These are phyloP conservation scores for Jacaranda mimosifolia DNA, from an alignment of 257 asterid species.

Conservation along the genomic window DNA sequence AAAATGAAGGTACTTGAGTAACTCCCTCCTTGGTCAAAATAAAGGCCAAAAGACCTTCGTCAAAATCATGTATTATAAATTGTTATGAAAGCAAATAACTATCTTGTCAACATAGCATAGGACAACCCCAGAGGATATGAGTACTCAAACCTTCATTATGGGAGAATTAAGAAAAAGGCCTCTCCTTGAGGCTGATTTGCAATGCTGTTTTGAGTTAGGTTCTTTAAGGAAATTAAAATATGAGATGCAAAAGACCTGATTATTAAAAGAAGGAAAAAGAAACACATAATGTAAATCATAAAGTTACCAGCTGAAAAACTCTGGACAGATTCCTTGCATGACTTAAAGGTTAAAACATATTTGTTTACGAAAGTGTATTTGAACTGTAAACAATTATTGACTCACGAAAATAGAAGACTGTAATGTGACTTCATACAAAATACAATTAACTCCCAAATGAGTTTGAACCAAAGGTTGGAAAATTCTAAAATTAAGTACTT, in stretches of 20 bases:
- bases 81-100: neutral
- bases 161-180: neutral
- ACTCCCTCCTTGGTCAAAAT: neutral
- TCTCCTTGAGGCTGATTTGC: slow-evolving; percentile 3
- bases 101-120: neutral
- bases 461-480: neutral
- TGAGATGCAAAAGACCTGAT: neutral
- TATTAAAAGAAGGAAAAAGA: neutral
- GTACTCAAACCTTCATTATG: neutral
- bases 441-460: neutral
- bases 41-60: neutral
- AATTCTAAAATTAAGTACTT: neutral
- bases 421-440: neutral
- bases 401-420: slow-evolving; percentile 9
- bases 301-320: neutral
- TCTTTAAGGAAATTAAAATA: neutral
- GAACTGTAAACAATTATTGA: neutral
- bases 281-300: neutral
- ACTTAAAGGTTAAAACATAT: neutral
- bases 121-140: slow-evolving; percentile 9
- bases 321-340: slow-evolving; percentile 15
- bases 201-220: neutral
- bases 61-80: neutral
- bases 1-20: neutral
- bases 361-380: slow-evolving; percentile 9